Evolutionary conservation across 371 early-diverging fungal genomes (phyloP).

Genomic region (Rhizomucor pusillus): DNA sequence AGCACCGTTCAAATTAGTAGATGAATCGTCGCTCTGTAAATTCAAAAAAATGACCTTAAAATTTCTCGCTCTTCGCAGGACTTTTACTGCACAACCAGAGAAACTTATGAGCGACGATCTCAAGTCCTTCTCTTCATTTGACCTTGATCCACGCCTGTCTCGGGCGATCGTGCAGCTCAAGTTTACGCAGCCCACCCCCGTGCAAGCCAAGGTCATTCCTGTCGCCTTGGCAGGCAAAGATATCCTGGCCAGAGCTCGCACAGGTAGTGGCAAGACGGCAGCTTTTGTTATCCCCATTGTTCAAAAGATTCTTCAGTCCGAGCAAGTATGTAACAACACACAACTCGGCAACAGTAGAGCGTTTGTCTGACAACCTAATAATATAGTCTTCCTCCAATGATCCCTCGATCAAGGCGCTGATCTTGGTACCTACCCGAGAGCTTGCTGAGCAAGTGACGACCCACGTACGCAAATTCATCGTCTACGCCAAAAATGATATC

Average conservation of each 20-base stretch:
- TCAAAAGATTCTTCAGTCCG: slow-evolving; percentile 79
- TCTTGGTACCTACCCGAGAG: slow-evolving; percentile 97
- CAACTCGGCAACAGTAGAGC: background rate
- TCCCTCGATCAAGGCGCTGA: slow-evolving; percentile 41
- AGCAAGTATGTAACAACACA: slow-evolving; percentile 47
- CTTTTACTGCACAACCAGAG: too few relatives aligned
- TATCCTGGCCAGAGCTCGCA: slow-evolving; percentile 96
- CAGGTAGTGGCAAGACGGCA: slow-evolving; percentile 99
- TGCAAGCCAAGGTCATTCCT: slow-evolving; percentile 94
- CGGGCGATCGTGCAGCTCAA: slow-evolving; percentile 82
- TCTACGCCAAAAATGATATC: slow-evolving; percentile 70
- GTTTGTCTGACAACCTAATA: background rate
- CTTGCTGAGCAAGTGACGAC: slow-evolving; percentile 90
- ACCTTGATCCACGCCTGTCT: slow-evolving; percentile 84
- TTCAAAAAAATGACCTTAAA: too few relatives aligned
- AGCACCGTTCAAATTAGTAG: too few relatives aligned
- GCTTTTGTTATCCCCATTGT: slow-evolving; percentile 95
- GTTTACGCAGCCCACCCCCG: slow-evolving; percentile 85
- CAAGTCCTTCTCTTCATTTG: slow-evolving; percentile 57
- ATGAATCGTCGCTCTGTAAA: too few relatives aligned
- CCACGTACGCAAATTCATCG: slow-evolving; percentile 68
- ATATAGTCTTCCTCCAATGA: background rate
- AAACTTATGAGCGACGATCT: too few relatives aligned
- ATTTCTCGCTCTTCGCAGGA: too few relatives aligned
- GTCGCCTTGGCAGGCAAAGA: slow-evolving; percentile 95